Evolutionary conservation across 2,329 filamentous ascomycete species (phyloP).

Genomic region (Tricladium varicosporioides): DNA sequence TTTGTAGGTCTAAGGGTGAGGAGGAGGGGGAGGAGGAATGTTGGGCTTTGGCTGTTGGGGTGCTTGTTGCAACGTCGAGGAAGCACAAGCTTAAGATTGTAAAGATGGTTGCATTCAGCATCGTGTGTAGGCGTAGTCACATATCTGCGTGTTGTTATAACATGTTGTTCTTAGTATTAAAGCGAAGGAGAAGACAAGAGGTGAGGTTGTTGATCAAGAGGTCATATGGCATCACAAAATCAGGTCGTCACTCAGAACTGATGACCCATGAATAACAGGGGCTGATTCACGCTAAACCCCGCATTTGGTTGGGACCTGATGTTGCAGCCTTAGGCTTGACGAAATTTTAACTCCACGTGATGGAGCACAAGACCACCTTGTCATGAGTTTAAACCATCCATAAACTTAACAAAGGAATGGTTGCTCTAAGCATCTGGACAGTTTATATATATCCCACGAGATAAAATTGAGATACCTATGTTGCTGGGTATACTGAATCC

Average conservation of each 20-base stretch:
- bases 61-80: background rate
- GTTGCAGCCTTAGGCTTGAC: no score
- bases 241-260: background rate
- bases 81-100: constrained; percentile 10
- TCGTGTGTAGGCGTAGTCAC: constrained; percentile 23
- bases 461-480: no score
- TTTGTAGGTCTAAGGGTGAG: background rate
- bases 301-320: background rate
- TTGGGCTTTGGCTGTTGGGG: constrained; percentile 20
- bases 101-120: constrained; percentile 25
- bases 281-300: background rate
- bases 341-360: no score
- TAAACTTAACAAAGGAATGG: no score
- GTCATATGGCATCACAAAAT: background rate
- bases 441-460: no score
- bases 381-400: no score
- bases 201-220: background rate
- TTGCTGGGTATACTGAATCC: no score
- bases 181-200: background rate
- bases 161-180: background rate
- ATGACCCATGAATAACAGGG: background rate
- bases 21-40: background rate
- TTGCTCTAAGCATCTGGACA: no score
- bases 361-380: no score
- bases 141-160: constrained; percentile 15